These are phyloP conservation scores for Albugo candida DNA, from an alignment of 352 stramenopile species.

Conservation along the genomic window DNA sequence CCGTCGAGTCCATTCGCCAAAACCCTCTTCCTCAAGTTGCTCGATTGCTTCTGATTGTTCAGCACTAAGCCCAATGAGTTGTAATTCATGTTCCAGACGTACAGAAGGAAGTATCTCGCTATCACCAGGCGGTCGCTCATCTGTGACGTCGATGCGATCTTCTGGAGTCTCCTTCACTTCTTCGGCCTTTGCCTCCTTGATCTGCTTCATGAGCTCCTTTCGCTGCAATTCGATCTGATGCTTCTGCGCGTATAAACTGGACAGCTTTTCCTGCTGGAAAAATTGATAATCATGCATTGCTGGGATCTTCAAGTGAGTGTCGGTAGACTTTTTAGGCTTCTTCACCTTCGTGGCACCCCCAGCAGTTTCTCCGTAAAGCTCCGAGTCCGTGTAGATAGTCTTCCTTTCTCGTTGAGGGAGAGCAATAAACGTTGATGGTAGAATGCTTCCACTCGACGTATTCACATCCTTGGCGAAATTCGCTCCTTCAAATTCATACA, in stretches of 20 bases:
- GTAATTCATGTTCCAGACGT: slow-evolving; percentile 63
- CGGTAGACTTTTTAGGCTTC: slow-evolving; percentile 38
- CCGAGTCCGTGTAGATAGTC: slow-evolving; percentile 92
- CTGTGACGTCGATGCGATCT: slow-evolving; percentile 24
- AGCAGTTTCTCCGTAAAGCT: slow-evolving; percentile 87
- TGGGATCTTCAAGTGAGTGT: slow-evolving; percentile 74
- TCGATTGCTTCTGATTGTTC: slow-evolving; percentile 49
- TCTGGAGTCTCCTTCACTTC: slow-evolving; percentile 63
- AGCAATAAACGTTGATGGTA: slow-evolving; percentile 81
- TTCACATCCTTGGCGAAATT: slow-evolving; percentile 77
- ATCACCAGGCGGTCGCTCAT: slow-evolving; percentile 9
- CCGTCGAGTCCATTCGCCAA: slow-evolving; percentile 88
- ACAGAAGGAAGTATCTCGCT: slow-evolving; percentile 27
- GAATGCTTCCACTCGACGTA: slow-evolving; percentile 27
- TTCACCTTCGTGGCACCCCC: slow-evolving; percentile 16
- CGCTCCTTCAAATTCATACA: slow-evolving; percentile 82
- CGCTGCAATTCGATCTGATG: slow-evolving; percentile 78
- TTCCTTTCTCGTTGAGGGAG: slow-evolving; percentile 74
- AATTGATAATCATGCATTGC: slow-evolving; percentile 92
- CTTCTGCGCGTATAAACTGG: slow-evolving; percentile 72
- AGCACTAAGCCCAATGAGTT: slow-evolving; percentile 50
- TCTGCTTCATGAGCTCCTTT: slow-evolving; percentile 60
- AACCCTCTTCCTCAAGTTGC: slow-evolving; percentile 74
- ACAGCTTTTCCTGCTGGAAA: slow-evolving; percentile 81
- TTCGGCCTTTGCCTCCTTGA: slow-evolving; percentile 70